These are phyloP conservation scores for Bidens hawaiensis DNA, from an alignment of 140 eudicot genomes.

Conservation along the genomic window DNA sequence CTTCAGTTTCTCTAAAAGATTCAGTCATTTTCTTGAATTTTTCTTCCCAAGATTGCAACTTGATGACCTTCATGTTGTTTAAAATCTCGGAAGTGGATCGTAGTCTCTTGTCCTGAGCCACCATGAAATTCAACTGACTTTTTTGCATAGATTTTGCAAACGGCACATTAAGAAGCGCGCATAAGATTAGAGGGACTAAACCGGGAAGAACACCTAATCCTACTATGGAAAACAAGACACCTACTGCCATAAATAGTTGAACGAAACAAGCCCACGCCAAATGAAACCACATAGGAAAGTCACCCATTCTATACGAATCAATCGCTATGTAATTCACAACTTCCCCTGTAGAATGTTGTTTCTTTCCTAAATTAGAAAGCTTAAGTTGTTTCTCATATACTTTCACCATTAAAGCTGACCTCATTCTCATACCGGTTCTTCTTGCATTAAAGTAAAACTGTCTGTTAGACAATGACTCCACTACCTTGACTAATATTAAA, in stretches of 20 bases:
- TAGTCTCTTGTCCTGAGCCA: slow-evolving; percentile 56
- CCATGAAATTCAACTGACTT: slow-evolving; percentile 53
- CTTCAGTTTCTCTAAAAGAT: slow-evolving; percentile 45
- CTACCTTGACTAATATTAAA: slow-evolving; percentile 43
- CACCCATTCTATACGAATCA: slow-evolving; percentile 86
- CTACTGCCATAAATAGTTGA: slow-evolving; percentile 43
- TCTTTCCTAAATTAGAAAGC: slow-evolving; percentile 57
- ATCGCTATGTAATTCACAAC: slow-evolving; percentile 73
- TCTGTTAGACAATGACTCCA: slow-evolving; percentile 59
- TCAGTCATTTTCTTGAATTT: slow-evolving; percentile 43
- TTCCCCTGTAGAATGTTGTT: slow-evolving; percentile 66
- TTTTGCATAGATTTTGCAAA: slow-evolving; percentile 56
- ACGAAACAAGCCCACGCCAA: slow-evolving; percentile 38
- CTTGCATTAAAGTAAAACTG: slow-evolving; percentile 63
- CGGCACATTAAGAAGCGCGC: slow-evolving; percentile 59
- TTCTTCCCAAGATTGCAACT: slow-evolving; percentile 81
- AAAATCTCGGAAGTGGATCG: slow-evolving; percentile 62
- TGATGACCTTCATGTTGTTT: slow-evolving; percentile 73
- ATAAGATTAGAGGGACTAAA: slow-evolving; percentile 47
- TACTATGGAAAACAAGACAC: slow-evolving; percentile 41
- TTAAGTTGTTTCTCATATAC: slow-evolving; percentile 67
- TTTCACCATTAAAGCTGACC: slow-evolving; percentile 73
- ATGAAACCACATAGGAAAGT: slow-evolving; percentile 67
- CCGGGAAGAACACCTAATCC: slow-evolving; percentile 68
- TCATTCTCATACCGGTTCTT: slow-evolving; percentile 66